Conservation (phyloP, 129 eudicot species). For the Oenanthe sinensis region DNA sequence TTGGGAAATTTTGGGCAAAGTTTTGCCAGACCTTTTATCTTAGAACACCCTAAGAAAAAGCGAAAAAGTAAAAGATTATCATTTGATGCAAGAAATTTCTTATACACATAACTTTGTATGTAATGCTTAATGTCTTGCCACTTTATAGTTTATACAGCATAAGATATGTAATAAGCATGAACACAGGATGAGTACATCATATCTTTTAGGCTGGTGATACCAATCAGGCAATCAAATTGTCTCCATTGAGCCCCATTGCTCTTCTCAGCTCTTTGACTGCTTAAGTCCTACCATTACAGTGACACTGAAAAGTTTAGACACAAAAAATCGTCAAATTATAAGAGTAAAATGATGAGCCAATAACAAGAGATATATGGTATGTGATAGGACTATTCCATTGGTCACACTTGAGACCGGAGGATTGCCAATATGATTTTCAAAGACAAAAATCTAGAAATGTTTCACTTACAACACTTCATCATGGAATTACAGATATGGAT, state of each 20-base stretch:
- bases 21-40: too few species aligned
- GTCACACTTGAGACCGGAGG: neutral
- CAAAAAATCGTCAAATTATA: neutral
- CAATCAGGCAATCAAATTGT: neutral
- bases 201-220: constrained; percentile 7
- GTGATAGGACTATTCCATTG: neutral
- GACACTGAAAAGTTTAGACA: neutral
- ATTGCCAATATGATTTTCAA: neutral
- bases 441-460: neutral
- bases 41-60: too few species aligned
- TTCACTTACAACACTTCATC: neutral
- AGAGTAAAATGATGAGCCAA: neutral
- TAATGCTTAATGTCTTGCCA: neutral
- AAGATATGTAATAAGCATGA: neutral
- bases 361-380: neutral
- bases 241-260: neutral
- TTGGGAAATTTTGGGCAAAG: too few species aligned
- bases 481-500: neutral
- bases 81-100: too few species aligned
- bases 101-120: neutral
- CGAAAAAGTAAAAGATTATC: too few species aligned
- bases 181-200: neutral
- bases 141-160: constrained; percentile 2
- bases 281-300: neutral
- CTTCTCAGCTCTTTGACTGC: neutral